Conservation (phyloP, 2,329 filamentous ascomycete species). For the Cordyceps sp. region DNA sequence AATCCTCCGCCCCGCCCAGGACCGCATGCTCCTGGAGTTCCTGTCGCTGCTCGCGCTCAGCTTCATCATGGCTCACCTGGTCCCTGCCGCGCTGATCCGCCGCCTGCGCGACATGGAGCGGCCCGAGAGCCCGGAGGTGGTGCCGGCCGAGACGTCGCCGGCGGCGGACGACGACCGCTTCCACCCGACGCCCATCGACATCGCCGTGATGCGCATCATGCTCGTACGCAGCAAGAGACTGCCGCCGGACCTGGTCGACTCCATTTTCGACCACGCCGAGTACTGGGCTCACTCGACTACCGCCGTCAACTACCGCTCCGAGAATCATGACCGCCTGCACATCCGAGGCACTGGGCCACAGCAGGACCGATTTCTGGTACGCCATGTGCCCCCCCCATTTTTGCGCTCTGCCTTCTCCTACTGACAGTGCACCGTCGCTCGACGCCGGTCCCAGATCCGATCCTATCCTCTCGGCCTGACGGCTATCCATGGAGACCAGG, state of each 20-base stretch:
- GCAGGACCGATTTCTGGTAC: constrained; percentile 18
- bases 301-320: constrained; percentile 10
- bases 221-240: constrained; percentile 25
- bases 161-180: constrained; percentile 1
- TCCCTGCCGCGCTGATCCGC: too few species aligned
- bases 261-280: constrained; percentile 40
- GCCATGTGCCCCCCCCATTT: constrained; percentile 2
- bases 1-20: too few species aligned
- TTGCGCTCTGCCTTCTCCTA: neutral
- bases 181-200: constrained; percentile 28
- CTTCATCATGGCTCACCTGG: too few species aligned
- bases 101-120: too few species aligned
- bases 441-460: constrained; percentile 12
- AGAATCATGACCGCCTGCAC: constrained; percentile 7
- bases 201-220: constrained; percentile 29
- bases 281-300: constrained; percentile 40
- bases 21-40: too few species aligned
- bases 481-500: constrained; percentile 9
- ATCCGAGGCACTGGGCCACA: constrained; percentile 8
- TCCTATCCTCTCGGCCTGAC: constrained; percentile 21
- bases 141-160: neutral
- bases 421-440: neutral
- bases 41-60: too few species aligned
- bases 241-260: constrained; percentile 37
- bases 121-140: too few species aligned